These are phyloP conservation scores for Cryphonectria nitschkei DNA, from an alignment of 2,329 filamentous ascomycete genomes.

Conservation along the genomic window DNA sequence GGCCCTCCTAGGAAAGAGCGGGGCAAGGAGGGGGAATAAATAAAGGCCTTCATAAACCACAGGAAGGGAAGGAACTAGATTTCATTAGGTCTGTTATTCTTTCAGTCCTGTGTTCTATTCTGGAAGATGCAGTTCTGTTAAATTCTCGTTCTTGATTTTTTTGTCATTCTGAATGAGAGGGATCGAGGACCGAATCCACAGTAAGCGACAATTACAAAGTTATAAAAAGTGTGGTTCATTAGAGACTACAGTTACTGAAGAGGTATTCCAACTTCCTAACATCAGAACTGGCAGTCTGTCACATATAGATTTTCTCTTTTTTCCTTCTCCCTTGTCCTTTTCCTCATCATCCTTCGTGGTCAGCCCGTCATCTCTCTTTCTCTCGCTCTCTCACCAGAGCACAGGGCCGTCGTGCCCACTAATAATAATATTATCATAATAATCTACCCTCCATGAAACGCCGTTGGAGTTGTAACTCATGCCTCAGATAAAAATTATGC, in stretches of 20 bases:
- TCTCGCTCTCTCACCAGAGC: neutral
- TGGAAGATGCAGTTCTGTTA: neutral
- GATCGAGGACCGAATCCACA: too few species aligned
- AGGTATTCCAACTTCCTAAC: constrained; percentile 27
- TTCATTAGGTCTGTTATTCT: neutral
- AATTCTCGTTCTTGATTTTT: too few species aligned
- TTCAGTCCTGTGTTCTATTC: neutral
- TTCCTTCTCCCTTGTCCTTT: neutral
- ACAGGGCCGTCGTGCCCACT: neutral
- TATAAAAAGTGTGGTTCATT: neutral
- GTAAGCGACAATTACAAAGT: too few species aligned
- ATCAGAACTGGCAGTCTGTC: constrained; percentile 5
- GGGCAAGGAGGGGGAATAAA: neutral
- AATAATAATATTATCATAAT: neutral
- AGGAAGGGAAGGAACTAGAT: neutral
- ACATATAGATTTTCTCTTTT: neutral
- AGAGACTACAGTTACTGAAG: constrained; percentile 23
- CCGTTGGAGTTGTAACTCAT: constrained; percentile 9
- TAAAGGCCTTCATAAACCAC: neutral
- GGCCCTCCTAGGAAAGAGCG: neutral
- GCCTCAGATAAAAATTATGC: constrained; percentile 14
- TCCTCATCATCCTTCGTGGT: neutral
- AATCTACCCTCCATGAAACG: constrained; percentile 5
- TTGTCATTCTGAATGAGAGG: too few species aligned
- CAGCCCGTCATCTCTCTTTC: neutral